Percentiles rank a stretch among this genome's conserved stretches.
phyloP scores from a whole-genome alignment of 495 filamentous ascomycete species.

The Penicillium salamii region DNA sequence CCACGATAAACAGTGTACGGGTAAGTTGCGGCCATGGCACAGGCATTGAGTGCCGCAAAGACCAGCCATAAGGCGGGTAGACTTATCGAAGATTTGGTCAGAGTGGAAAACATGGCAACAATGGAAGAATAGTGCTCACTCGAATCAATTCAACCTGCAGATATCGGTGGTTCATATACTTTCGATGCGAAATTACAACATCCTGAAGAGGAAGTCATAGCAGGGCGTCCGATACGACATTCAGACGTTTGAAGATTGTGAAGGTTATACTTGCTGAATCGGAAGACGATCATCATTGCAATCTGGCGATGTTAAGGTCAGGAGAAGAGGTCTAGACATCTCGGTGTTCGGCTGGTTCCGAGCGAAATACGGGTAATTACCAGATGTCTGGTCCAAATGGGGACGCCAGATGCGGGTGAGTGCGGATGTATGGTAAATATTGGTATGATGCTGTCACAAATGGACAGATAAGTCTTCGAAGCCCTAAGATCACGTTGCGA shows the following conservation, averaged over 20 bases:
- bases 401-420: background rate
- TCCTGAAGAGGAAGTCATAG: background rate
- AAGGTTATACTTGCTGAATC: slow-evolving; percentile 16
- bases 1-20: slow-evolving; percentile 41
- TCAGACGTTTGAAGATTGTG: background rate
- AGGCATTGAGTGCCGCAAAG: slow-evolving; percentile 8
- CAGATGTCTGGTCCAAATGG: background rate
- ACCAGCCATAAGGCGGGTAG: slow-evolving; percentile 4
- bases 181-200: background rate
- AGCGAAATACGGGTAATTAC: background rate
- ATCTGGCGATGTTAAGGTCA: slow-evolving; percentile 10
- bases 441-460: no score
- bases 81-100: slow-evolving; percentile 4
- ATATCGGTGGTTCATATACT: slow-evolving; percentile 14
- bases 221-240: background rate
- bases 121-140: slow-evolving; percentile 4
- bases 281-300: slow-evolving; percentile 1
- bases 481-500: no score
- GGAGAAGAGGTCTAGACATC: slow-evolving; percentile 3
- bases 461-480: no score
- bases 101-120: slow-evolving; percentile 11
- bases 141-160: slow-evolving; percentile 3
- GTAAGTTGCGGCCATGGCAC: slow-evolving; percentile 11
- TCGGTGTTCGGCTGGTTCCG: slow-evolving; percentile 24
- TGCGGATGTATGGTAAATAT: background rate